Conservation (phyloP, 2,329 filamentous ascomycete species). For the Ascochyta viciae-villosae region DNA sequence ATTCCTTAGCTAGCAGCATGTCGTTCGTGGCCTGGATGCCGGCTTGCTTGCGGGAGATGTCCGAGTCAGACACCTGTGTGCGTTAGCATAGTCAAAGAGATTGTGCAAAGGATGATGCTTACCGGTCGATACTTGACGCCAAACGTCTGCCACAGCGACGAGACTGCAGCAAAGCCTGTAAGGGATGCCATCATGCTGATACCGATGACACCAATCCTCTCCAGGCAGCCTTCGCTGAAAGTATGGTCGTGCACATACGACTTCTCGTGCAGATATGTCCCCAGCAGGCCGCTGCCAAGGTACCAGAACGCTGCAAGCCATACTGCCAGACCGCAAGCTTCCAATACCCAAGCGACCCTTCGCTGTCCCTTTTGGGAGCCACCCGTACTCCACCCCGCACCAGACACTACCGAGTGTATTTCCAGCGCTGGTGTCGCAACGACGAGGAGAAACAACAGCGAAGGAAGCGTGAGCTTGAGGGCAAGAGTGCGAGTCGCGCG, state of each 20-base stretch:
- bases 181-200: conserved; percentile 86
- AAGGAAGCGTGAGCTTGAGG: conserved; percentile 72
- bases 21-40: conserved; percentile 80
- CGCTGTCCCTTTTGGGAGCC: conserved; percentile 64
- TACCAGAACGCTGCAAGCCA: conserved; percentile 84
- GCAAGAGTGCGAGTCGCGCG: conserved; percentile 71
- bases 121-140: conserved; percentile 67
- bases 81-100: conserved; percentile 20
- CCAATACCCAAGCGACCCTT: conserved; percentile 69
- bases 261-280: conserved; percentile 57
- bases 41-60: conserved; percentile 78
- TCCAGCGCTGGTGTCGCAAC: conserved; percentile 80
- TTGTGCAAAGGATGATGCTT: conserved; percentile 12
- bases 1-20: conserved; percentile 78
- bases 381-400: conserved; percentile 68
- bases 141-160: conserved; percentile 85
- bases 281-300: conserved; percentile 69
- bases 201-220: conserved; percentile 81
- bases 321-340: conserved; percentile 65
- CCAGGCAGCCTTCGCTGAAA: conserved; percentile 64
- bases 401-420: conserved; percentile 69
- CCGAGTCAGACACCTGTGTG: conserved; percentile 68
- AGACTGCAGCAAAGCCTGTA: conserved; percentile 90
- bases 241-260: conserved; percentile 52
- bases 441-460: conserved; percentile 74